These are phyloP conservation scores for Paraurostyla sp. DNA, from an alignment of 73 alveolate species.

Conservation along the genomic window DNA sequence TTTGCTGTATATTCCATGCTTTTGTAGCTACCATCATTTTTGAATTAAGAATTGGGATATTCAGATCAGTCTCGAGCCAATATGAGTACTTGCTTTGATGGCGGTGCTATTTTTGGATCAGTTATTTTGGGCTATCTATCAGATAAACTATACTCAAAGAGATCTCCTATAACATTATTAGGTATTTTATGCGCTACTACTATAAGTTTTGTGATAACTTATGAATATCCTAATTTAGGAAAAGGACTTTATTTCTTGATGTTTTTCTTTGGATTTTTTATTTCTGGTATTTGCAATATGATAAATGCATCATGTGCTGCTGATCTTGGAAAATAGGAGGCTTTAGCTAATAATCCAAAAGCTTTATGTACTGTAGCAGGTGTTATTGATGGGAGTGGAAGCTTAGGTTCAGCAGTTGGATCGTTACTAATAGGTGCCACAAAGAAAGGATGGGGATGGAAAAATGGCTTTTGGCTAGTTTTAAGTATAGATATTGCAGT, in stretches of 20 bases:
- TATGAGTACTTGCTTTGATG: background rate
- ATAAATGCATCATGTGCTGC: slow-evolving; percentile 21
- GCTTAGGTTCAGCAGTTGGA: slow-evolving; percentile 3
- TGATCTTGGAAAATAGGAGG: slow-evolving; percentile 8
- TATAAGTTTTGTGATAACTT: background rate
- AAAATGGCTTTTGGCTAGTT: background rate
- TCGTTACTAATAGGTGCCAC: background rate
- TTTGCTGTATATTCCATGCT: slow-evolving; percentile 62
- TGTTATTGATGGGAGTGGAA: slow-evolving; percentile 18
- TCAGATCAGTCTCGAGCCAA: background rate
- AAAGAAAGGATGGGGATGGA: background rate
- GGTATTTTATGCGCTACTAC: background rate
- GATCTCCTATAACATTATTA: background rate
- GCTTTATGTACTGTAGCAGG: background rate
- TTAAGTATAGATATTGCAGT: slow-evolving; percentile 11
- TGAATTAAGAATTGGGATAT: slow-evolving; percentile 6
- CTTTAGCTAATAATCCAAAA: background rate
- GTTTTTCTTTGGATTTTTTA: background rate
- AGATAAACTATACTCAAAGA: background rate
- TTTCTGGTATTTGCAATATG: background rate
- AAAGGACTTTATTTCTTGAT: background rate
- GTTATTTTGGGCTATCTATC: background rate
- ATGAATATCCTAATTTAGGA: background rate
- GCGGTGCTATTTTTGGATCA: slow-evolving; percentile 1
- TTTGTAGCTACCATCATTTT: slow-evolving; percentile 71